Evolutionary conservation across 2,329 filamentous ascomycete species (phyloP).

Genomic region (Cercospora beticola): DNA sequence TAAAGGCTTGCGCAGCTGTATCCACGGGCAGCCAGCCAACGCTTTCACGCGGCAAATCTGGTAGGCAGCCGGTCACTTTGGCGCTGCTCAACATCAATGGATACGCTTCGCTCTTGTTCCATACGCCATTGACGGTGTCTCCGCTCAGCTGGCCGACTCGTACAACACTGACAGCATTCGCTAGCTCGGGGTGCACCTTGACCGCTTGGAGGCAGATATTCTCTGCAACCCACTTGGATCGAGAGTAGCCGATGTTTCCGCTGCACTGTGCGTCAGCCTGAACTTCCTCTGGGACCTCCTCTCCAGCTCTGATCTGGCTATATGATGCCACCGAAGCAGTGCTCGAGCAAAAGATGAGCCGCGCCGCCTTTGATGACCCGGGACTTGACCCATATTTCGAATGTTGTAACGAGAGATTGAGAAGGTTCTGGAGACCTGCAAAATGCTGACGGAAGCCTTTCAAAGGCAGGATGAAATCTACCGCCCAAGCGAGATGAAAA

Average conservation of each 20-base stretch:
- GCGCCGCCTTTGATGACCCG: conserved; percentile 25
- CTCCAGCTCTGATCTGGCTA: conserved; percentile 35
- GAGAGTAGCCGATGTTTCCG: conserved; percentile 55
- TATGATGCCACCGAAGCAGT: conserved; percentile 44
- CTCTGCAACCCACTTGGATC: conserved; percentile 61
- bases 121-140: conserved; percentile 45
- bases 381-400: conserved; percentile 15
- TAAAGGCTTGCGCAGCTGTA: conserved; percentile 45
- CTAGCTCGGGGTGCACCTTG: conserved; percentile 28
- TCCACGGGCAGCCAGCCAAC: conserved; percentile 52
- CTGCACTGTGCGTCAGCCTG: conserved; percentile 46
- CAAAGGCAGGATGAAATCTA: conserved; percentile 62
- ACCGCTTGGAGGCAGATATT: conserved; percentile 49
- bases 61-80: conserved; percentile 42
- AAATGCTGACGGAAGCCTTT: conserved; percentile 56
- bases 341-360: conserved; percentile 53
- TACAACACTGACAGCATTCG: conserved; percentile 45
- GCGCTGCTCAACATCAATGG: conserved; percentile 50
- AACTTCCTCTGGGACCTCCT: conserved; percentile 45
- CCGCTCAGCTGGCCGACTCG: conserved; percentile 52
- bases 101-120: conserved; percentile 53
- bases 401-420: conserved; percentile 46
- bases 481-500: conserved; percentile 64
- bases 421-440: conserved; percentile 49
- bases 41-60: conserved; percentile 40